Base-by-base conservation (phyloP, 352 stramenopile species). In the Phytophthora multivora region DNA sequence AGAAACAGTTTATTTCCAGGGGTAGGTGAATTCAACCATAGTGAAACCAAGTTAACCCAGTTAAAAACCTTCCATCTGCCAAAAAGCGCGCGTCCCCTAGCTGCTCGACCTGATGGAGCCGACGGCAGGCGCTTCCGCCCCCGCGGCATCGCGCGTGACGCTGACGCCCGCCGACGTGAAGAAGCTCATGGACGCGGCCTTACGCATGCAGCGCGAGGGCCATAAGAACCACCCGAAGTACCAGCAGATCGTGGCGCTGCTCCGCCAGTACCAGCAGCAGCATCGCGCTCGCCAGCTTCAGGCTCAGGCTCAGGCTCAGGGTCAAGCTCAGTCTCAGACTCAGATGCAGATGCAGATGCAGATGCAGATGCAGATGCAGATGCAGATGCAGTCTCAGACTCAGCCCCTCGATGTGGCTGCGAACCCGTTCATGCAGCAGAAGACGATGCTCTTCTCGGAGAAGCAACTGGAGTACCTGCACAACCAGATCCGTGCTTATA, bases 401-500 rank as follows among this genome's bases (percentile, higher is more conserved):
- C 51, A 47, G 30, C 30, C 80, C 46, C 59, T 93, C 15, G 75
- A 84, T 13, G 63, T 90, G 21, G 59, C 70, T 0, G 77, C 73
- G 18, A 80, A 80, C 52, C 84, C 84, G 31, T 91, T 93, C 50
- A 50, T 93, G 47, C 72, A 85, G 51, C 63, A 81, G 11, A 90
- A 90, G 41, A 66, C 78, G 18, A 59, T 79, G 36, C 69, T 95
- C 11, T 95, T 95, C 64, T 86, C 86, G n/a, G 86, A 93, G 26
- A 90, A 88, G 57, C 86, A 95, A 64, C 75, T 95, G 18, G 83
- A 91, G 58, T 83, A 92, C 26, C 59, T 95, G 42, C 86, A 95
- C 68, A 86, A 90, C 58, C 86, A 95, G 72, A 95, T 95, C 59
- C 83, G 83, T 7, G 78, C 83, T 15, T 95, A 89, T 70, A 95